Conservation (phyloP, 2,329 filamentous ascomycete genomes). For the Elsinoe ampelina region DNA sequence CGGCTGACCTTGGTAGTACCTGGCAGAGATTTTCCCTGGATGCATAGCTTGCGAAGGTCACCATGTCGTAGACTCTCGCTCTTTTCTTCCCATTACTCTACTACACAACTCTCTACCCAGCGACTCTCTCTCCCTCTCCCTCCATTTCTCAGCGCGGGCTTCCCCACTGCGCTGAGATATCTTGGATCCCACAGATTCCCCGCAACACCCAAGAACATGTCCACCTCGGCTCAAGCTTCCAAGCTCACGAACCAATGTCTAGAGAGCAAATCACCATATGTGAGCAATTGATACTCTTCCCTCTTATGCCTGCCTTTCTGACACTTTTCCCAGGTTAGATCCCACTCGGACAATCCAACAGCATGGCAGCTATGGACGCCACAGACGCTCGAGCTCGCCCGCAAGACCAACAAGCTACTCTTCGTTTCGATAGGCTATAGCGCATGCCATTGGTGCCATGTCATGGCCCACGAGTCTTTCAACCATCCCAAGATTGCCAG, state of each 20-base stretch:
- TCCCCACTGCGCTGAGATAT: neutral
- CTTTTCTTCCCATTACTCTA: neutral
- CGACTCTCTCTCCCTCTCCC: neutral
- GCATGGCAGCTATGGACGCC: conserved; percentile 85
- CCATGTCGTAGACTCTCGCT: neutral
- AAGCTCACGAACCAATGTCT: conserved; percentile 42
- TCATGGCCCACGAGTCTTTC: conserved; percentile 91
- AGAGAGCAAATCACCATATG: conserved; percentile 59
- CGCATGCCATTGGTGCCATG: conserved; percentile 84
- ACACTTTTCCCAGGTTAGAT: conserved; percentile 46
- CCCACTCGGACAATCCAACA: conserved; percentile 71
- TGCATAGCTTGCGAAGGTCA: neutral
- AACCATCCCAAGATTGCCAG: conserved; percentile 69
- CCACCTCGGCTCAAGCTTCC: neutral
- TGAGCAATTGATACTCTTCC: conserved; percentile 30
- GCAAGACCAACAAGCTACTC: conserved; percentile 73
- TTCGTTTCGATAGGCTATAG: conserved; percentile 94
- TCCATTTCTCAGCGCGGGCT: conserved; percentile 1
- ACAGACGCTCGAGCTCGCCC: conserved; percentile 66
- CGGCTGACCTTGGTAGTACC: conserved; percentile 4
- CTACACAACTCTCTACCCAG: neutral
- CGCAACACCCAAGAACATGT: neutral
- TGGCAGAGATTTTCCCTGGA: neutral
- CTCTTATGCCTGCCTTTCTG: neutral
- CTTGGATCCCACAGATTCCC: neutral